phyloP scores from a whole-genome alignment of 192 early-diverging fungal genomes.

The Backusella liffmaniae region DNA sequence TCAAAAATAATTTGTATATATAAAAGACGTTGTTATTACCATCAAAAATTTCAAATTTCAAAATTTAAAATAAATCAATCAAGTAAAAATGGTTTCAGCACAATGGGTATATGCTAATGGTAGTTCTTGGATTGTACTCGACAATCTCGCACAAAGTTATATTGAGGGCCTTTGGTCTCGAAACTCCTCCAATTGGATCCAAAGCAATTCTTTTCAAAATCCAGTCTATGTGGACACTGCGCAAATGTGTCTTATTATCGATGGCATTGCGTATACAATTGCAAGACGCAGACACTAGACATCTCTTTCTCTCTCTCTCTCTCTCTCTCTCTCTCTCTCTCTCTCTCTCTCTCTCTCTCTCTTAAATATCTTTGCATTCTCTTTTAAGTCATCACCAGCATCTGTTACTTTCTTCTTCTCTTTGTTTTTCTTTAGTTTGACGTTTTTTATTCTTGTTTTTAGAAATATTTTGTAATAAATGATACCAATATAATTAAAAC shows the following conservation, averaged over 20 bases:
- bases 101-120: conserved; percentile 2
- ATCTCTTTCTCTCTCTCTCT: background rate
- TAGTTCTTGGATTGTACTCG: background rate
- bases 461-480: background rate
- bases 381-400: background rate
- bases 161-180: conserved; percentile 2
- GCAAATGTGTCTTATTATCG: background rate
- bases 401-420: background rate
- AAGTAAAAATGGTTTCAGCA: background rate
- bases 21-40: background rate
- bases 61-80: background rate
- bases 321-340: background rate
- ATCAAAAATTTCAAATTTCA: background rate
- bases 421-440: background rate
- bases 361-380: background rate
- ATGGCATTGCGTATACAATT: background rate
- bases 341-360: background rate
- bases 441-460: background rate
- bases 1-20: background rate
- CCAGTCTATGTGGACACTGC: background rate
- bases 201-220: background rate
- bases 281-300: background rate
- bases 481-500: background rate
- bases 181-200: conserved; percentile 1
- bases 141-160: background rate